phyloP scores from a whole-genome alignment of 495 filamentous ascomycete genomes.

The Aspergillus cristatus region DNA sequence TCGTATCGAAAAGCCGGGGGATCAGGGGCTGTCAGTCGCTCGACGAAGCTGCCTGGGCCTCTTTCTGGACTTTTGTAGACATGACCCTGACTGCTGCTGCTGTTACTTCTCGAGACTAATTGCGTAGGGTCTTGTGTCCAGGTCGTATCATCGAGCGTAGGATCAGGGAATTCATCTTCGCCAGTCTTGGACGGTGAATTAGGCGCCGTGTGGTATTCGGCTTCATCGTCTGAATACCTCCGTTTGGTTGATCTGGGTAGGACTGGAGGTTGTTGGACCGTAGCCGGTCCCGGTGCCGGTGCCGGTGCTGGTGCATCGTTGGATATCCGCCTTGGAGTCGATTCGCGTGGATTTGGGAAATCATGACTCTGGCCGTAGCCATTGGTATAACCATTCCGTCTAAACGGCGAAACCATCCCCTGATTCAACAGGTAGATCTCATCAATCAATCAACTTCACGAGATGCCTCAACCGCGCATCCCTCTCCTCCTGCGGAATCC shows the following conservation, averaged over 20 bases:
- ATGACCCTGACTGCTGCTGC: no score
- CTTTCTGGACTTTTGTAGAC: slow-evolving; percentile 5
- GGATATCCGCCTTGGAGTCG: no score
- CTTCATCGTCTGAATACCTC: slow-evolving; percentile 17
- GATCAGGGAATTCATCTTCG: slow-evolving; percentile 6
- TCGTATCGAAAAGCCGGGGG: slow-evolving; percentile 8
- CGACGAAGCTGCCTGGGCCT: slow-evolving; percentile 10
- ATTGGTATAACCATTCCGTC: no score
- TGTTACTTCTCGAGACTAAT: no score
- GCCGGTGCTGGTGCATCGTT: no score
- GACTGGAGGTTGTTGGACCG: no score
- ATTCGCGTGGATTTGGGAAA: no score
- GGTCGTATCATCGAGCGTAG: slow-evolving; percentile 2
- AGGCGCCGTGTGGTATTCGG: slow-evolving; percentile 32
- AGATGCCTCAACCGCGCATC: slow-evolving; percentile 18
- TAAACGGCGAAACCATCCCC: slow-evolving; percentile 5
- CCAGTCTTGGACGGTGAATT: slow-evolving; percentile 24
- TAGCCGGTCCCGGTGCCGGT: no score
- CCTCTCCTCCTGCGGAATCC: slow-evolving; percentile 6
- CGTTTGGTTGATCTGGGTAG: slow-evolving; percentile 14
- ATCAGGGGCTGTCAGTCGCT: slow-evolving; percentile 14
- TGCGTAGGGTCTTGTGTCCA: background rate
- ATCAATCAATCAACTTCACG: slow-evolving; percentile 16
- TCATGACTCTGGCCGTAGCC: no score
- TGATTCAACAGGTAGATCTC: slow-evolving; percentile 18